A percentile compares a stretch with the other conserved stretches of the same genome.
Evolutionary conservation across 352 stramenopile species (phyloP).

Genomic region (Globisporangium nodosum): DNA sequence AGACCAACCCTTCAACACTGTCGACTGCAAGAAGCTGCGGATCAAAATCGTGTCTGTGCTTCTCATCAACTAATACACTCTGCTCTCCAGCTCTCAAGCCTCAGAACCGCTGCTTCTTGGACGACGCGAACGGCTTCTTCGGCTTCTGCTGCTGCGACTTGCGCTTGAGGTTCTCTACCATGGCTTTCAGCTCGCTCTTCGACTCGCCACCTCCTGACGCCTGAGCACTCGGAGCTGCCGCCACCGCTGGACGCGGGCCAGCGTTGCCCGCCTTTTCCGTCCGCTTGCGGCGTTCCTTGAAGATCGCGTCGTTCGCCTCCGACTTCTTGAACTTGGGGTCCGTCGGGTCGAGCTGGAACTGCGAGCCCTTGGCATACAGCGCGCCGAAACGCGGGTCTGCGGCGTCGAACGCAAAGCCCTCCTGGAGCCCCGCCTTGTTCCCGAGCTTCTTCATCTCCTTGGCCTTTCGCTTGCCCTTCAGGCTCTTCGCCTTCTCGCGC

Average conservation of each 20-base stretch:
- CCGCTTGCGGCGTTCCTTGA: conserved; percentile 69
- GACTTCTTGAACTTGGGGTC: conserved; percentile 83
- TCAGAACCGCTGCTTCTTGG: conserved; percentile 46
- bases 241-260: background rate
- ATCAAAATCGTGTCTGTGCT: too few species aligned
- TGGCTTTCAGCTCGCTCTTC: conserved; percentile 49
- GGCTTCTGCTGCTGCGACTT: conserved; percentile 49
- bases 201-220: conserved; percentile 6
- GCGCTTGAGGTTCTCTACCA: conserved; percentile 82
- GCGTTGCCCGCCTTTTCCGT: conserved; percentile 26
- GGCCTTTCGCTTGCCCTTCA: conserved; percentile 74
- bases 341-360: conserved; percentile 81
- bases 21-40: too few species aligned
- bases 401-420: conserved; percentile 74
- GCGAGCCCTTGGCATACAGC: conserved; percentile 68
- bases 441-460: conserved; percentile 74
- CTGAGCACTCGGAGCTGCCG: background rate
- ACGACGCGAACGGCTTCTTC: conserved; percentile 27
- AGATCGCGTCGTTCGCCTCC: conserved; percentile 73
- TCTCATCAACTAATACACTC: background rate
- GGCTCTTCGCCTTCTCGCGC: conserved; percentile 62
- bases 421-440: conserved; percentile 58
- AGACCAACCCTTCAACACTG: too few species aligned
- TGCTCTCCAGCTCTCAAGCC: background rate
- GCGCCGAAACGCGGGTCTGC: conserved; percentile 68